Evolutionary conservation across 805 yeast genomes (phyloP), one percentile per base, ranked within the genome.

Genomic region (Candida krabiensis): DNA sequence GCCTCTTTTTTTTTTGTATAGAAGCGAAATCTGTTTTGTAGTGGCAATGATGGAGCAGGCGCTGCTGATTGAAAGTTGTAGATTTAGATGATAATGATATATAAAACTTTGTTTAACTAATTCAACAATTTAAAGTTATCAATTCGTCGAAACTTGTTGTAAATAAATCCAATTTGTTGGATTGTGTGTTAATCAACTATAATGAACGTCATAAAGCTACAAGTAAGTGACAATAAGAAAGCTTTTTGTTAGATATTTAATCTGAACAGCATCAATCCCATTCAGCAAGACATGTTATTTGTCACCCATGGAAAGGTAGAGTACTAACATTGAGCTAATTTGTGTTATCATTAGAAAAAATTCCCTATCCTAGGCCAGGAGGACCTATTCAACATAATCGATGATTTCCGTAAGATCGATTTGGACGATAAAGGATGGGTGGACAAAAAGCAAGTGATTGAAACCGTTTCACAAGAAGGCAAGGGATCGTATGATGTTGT

Each of bases 381-480:
- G 49, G 97, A 90, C 48, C 70, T 93, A 33, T 90, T 91, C 61
- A 73, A 70, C 26, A 75, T 93, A 40, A 86, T 91, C 54, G 96
- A 91, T 41, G 85, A 83, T 51, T 93, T 93, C 70, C 74, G 96
- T 55, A 67, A 70, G 43, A 83, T 93, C 50, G 99, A 93, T 55
- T 52, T 82, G 23, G 95, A 91, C 30, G 99, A 91, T 55, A 80
- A 84, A 52, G 99, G 99, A 9, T 89, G 89, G 79, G 89, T 83
- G 28, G 97, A 91, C 58, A 91, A 91, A 66, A 89, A 85, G 58
- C 85, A 83, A 40, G 95, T 86, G 25, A 83, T 91, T 60, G 90
- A 88, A 59, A 77, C 89, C 3, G 80, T 89, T 27, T 79, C 95
- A 17, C 77, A 79, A 40, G 64, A 80, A 19, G 97, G 97, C 14